These are phyloP conservation scores for Mariannaea elegans DNA, from an alignment of 2,329 filamentous ascomycete species.

Conservation along the genomic window DNA sequence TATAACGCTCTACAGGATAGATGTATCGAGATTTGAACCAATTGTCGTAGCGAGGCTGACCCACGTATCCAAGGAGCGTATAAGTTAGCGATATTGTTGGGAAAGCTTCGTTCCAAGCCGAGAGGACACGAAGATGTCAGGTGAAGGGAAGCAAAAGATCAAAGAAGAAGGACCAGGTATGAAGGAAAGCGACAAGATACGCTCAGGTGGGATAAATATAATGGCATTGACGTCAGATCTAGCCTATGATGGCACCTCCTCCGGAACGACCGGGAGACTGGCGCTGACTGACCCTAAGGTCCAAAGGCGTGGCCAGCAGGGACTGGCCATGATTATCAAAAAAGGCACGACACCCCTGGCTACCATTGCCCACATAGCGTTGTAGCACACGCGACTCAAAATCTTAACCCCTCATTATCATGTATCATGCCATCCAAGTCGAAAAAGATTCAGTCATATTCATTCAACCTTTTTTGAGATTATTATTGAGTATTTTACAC, in stretches of 20 bases:
- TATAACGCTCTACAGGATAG: neutral
- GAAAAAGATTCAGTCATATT: too few relatives aligned
- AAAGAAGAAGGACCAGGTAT: neutral
- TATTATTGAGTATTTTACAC: too few relatives aligned
- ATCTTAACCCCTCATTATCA: neutral
- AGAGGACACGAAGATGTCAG: neutral
- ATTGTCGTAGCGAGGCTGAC: neutral
- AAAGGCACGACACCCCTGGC: slow-evolving; percentile 33
- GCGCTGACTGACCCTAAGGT: slow-evolving; percentile 28
- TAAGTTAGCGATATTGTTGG: neutral
- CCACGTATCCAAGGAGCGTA: neutral
- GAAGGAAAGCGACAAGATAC: too few relatives aligned
- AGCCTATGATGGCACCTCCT: slow-evolving; percentile 19
- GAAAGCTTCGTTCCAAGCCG: neutral
- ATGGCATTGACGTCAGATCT: slow-evolving; percentile 20
- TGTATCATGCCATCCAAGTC: neutral
- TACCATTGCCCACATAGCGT: neutral
- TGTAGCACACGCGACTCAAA: neutral
- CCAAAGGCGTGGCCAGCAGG: slow-evolving; percentile 27
- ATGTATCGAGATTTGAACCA: neutral
- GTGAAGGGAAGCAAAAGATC: neutral
- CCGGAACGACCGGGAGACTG: slow-evolving; percentile 33
- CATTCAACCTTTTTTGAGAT: too few relatives aligned
- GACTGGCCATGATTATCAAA: slow-evolving; percentile 26
- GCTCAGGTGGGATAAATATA: too few relatives aligned